phyloP scores from a whole-genome alignment of 352 stramenopile genomes.

The Globisporangium canariense region DNA sequence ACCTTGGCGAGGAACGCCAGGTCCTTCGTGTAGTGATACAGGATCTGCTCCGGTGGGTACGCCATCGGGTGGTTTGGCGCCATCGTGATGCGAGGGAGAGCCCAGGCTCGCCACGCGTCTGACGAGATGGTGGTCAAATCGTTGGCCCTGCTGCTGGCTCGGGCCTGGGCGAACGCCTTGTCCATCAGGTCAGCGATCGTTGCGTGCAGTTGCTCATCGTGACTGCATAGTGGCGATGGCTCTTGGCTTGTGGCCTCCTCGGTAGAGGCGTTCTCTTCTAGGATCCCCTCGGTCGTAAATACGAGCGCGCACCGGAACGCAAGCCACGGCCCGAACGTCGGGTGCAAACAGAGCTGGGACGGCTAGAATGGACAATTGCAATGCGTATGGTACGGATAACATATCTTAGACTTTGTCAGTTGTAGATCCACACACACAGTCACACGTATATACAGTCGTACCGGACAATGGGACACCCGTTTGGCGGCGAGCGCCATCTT shows the following conservation, averaged over 20 bases:
- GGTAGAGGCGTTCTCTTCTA: background rate
- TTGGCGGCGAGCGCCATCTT: slow-evolving; percentile 57
- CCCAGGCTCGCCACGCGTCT: slow-evolving; percentile 55
- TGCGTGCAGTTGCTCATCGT: slow-evolving; percentile 36
- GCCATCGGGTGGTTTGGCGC: slow-evolving; percentile 52
- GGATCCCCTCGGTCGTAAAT: slow-evolving; percentile 33
- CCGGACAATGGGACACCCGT: slow-evolving; percentile 42
- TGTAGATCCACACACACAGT: no score
- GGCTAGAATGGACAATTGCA: slow-evolving; percentile 22
- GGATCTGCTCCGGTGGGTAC: slow-evolving; percentile 60
- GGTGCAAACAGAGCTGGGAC: slow-evolving; percentile 65
- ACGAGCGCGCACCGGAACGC: slow-evolving; percentile 64
- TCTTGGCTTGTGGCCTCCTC: slow-evolving; percentile 14
- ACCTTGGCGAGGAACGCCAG: slow-evolving; percentile 35
- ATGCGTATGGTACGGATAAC: background rate
- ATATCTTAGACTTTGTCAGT: background rate
- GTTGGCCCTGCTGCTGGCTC: slow-evolving; percentile 4
- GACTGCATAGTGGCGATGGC: slow-evolving; percentile 28
- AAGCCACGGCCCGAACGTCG: slow-evolving; percentile 60
- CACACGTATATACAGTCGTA: slow-evolving; percentile 22
- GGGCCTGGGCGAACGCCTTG: slow-evolving; percentile 41
- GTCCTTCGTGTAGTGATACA: slow-evolving; percentile 80
- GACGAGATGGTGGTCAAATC: slow-evolving; percentile 25
- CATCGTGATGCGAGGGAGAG: slow-evolving; percentile 51
- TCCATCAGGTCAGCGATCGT: slow-evolving; percentile 41